Conservation (phyloP, 345 rosid genomes). For the Ricinus communis region DNA sequence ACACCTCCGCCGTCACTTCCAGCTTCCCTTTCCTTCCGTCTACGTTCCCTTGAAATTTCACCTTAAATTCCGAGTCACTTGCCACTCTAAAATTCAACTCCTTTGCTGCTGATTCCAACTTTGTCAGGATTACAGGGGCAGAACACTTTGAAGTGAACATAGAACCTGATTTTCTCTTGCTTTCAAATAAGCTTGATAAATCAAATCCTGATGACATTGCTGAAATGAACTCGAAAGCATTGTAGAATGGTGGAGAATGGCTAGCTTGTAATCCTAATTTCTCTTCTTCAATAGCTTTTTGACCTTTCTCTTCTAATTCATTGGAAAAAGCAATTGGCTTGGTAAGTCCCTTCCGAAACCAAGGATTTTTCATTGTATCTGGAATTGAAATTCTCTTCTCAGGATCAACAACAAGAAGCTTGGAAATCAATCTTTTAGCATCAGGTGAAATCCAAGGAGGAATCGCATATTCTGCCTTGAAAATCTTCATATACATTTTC, state of each 20-base stretch:
- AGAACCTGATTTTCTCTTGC: slow-evolving; percentile 18
- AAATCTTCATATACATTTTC: slow-evolving; percentile 33
- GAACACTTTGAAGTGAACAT: slow-evolving; percentile 31
- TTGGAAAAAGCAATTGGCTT: slow-evolving; percentile 10
- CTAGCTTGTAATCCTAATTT: background rate
- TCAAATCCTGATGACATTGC: slow-evolving; percentile 28
- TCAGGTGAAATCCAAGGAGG: slow-evolving; percentile 27
- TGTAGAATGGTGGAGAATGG: slow-evolving; percentile 17
- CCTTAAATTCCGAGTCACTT: slow-evolving; percentile 13
- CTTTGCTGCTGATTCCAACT: slow-evolving; percentile 20
- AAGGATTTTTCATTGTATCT: slow-evolving; percentile 10
- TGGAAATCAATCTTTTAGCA: slow-evolving; percentile 22
- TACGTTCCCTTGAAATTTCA: slow-evolving; percentile 19
- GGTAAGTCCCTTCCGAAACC: slow-evolving; percentile 15
- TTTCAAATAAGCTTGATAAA: slow-evolving; percentile 24
- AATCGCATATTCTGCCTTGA: slow-evolving; percentile 28
- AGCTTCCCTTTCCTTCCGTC: slow-evolving; percentile 46
- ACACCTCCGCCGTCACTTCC: slow-evolving; percentile 28
- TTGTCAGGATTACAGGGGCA: slow-evolving; percentile 12
- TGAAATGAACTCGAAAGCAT: slow-evolving; percentile 26
- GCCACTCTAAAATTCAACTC: slow-evolving; percentile 15
- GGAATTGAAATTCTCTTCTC: slow-evolving; percentile 19
- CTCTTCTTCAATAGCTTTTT: background rate
- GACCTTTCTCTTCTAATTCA: slow-evolving; percentile 5
- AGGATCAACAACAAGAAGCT: slow-evolving; percentile 28